Evolutionary conservation across 2,329 filamentous ascomycete species (phyloP), one percentile per base, ranked within the genome.

Genomic region (Clarireedia paspali): DNA sequence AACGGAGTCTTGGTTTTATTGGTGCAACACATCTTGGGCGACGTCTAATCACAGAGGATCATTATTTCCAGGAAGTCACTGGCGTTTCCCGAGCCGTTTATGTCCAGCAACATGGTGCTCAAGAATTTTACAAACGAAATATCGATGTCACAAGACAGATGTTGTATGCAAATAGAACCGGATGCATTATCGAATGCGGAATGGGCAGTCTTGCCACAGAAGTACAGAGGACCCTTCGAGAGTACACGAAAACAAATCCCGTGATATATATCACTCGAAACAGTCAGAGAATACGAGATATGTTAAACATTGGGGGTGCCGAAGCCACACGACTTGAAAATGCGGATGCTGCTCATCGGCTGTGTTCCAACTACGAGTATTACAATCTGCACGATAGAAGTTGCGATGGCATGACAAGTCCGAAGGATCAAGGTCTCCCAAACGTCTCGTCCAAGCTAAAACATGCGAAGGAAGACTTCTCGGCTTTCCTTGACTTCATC

Each of bases 1-100:
- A 91, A 69, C 87, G 86, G 1, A 89, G 85, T 1, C 73, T 91
- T 10, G 88, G 84, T 14, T 80, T 91, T 48, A 89, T 91, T 59
- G 84, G 87, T 5, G 87, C 87, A 0, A 83, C 84, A 6, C 85
- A 85, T 49, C 83, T 88, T 68, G 81, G 82, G 53, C 77, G 85
- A 42, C 82, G 82, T 53, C 75, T 91, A 2, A 73, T 91, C 53
- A 87, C 91, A 59, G 77, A 84, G 36, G 87, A 91, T 60, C 77
- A 78, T 42, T 77, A 78, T 47, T 91, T 92, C 62, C 78, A 84
- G 44, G 80, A 87, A 51, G 72, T 75, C 4, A 83, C 81, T 0
- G 83, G 84, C 7, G 72, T 81, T 14, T 82, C 84, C 2, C 82
- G 83, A 49, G 76, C 79, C 3, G 75, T 74, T 6, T 90, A 84